Percentiles rank a stretch among this genome's conserved stretches.
These are phyloP conservation scores for Euphrasia confusa DNA, from an alignment of 257 asterid species.

Conservation along the genomic window DNA sequence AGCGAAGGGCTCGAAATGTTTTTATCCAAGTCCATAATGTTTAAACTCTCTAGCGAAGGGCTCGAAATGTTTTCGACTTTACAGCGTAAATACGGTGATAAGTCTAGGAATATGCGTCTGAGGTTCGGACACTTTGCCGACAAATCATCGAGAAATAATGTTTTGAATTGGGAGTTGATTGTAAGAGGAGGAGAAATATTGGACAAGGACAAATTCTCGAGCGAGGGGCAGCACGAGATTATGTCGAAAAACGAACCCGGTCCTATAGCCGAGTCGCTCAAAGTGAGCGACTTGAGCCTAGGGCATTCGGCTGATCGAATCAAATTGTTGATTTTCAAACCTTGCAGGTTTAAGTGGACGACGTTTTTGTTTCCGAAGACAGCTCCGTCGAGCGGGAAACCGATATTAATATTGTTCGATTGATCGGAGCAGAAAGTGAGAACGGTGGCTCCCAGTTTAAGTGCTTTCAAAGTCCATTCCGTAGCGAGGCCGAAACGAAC, in stretches of 20 bases:
- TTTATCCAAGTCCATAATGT: neutral
- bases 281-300: neutral
- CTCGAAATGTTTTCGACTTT: neutral
- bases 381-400: neutral
- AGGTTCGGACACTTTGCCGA: neutral
- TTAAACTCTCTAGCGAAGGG: neutral
- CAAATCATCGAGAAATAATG: neutral
- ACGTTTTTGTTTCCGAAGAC: neutral
- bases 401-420: neutral
- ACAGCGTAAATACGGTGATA: too few species aligned
- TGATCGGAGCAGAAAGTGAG: neutral
- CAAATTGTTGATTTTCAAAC: neutral
- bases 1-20: neutral
- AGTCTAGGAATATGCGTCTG: neutral
- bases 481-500: neutral
- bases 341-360: neutral
- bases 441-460: neutral
- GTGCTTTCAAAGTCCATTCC: neutral
- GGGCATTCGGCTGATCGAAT: neutral
- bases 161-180: too few species aligned
- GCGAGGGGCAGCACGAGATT: neutral
- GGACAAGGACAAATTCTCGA: neutral
- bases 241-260: neutral
- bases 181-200: neutral
- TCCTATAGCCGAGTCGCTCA: neutral